Evolutionary conservation across 2,329 filamentous ascomycete species (phyloP), one percentile per base, ranked within the genome.

Genomic region (Domatiomyces globalis): DNA sequence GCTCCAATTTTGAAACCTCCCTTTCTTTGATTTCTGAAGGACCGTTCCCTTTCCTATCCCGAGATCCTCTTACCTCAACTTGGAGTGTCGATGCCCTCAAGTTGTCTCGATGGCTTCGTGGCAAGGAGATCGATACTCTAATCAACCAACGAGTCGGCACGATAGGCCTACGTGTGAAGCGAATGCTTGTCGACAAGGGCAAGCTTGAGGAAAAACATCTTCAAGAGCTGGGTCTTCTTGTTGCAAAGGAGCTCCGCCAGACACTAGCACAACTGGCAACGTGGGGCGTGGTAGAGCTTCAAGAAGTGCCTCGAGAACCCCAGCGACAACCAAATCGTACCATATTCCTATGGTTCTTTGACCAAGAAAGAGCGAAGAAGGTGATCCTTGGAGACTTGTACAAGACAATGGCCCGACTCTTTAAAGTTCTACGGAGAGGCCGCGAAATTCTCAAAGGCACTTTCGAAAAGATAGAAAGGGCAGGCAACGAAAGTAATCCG

Each of bases 191-290:
- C 42, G 82, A 85, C 53, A 87, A 89, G 63, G 92, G 92, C 49
- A 95, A 92, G 63, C 74, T 96, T n/a, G 90, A 96, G 59, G 92
- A 98, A 67, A 94, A 94, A 67, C 83, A 85, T 54, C 75, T 95
- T 10, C 84, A 85, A 39, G 81, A 82, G 48, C 76, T 88, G 51
- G 85, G 85, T 49, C 78, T 98, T 54, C 83, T 95, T 73, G 84
- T 84, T 52, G 86, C 90, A 61, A 81, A 84, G 52, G 87, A 95
- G 49, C 80, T 96, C 20, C 86, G 92, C 46, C 81, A 83, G 52
- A 84, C 88, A 56, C 83, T 96, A 67, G 83, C 86, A 12, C 80
- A 83, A 55, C 85, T 98, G 76, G 86, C 94, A 60, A 82, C 87
- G 65, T 81, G 81, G 17, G 90, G 92, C 1, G 83, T 92, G 54